Conservation (phyloP, 345 rosid species). For the Ceriops tagal region DNA sequence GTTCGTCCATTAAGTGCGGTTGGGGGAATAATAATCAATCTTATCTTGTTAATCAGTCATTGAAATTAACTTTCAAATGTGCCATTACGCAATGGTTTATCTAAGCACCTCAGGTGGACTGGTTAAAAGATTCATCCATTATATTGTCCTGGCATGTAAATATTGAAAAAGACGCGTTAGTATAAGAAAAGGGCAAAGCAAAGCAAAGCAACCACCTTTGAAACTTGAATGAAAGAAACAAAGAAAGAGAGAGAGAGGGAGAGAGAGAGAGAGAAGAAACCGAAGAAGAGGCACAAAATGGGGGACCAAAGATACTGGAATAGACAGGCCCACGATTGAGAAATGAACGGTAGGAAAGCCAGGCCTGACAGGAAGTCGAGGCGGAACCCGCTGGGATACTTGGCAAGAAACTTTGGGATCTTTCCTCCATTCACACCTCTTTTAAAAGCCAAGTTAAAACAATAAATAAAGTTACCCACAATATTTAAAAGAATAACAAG, state of each 20-base stretch:
- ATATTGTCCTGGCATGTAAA: background rate
- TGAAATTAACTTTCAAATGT: slow-evolving; percentile 2
- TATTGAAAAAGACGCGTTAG: background rate
- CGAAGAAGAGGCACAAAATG: background rate
- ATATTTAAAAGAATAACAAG: too few relatives aligned
- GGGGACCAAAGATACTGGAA: slow-evolving; percentile 2
- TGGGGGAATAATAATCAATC: slow-evolving; percentile 26
- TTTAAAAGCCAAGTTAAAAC: slow-evolving; percentile 19
- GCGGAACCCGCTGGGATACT: background rate
- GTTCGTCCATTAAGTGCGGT: slow-evolving; percentile 15
- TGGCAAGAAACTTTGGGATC: background rate
- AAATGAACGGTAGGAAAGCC: slow-evolving; percentile 17
- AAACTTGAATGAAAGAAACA: slow-evolving; percentile 12
- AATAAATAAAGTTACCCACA: background rate
- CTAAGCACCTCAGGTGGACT: slow-evolving; percentile 5
- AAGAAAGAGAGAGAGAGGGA: slow-evolving; percentile 9
- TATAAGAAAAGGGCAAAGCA: background rate
- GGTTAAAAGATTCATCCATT: background rate
- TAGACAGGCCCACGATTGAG: slow-evolving; percentile 27
- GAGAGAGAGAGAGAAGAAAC: background rate
- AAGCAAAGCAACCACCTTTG: slow-evolving; percentile 2
- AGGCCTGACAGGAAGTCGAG: slow-evolving; percentile 11
- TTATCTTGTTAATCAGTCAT: slow-evolving; percentile 20
- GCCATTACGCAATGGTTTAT: slow-evolving; percentile 16
- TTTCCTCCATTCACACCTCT: slow-evolving; percentile 33